Conservation (phyloP, 805 yeast species). For the Nakazawaea siamensis region DNA sequence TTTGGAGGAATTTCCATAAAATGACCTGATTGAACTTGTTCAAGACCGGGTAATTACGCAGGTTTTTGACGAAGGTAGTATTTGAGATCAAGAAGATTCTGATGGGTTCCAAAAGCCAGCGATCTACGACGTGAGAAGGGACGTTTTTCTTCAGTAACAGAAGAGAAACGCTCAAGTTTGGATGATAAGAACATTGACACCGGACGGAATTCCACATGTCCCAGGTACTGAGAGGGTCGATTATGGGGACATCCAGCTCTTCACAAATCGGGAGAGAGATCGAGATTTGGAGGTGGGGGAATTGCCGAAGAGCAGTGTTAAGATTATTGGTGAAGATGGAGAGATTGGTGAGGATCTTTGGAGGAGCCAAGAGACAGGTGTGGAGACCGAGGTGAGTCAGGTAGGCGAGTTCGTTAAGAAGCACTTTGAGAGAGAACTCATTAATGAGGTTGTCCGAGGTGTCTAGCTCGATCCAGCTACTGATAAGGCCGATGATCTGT, state of each 20-base stretch:
- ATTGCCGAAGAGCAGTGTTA: conserved; percentile 16
- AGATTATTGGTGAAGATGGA: conserved; percentile 39
- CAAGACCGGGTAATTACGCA: conserved; percentile 57
- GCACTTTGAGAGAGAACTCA: conserved; percentile 46
- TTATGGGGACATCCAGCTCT: conserved; percentile 20
- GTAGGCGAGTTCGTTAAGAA: conserved; percentile 49
- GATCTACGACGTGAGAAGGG: conserved; percentile 38
- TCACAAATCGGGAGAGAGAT: conserved; percentile 43
- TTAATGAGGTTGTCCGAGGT: conserved; percentile 39
- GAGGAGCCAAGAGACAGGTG: conserved; percentile 55
- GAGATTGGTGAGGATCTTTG: conserved; percentile 44
- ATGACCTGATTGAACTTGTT: conserved; percentile 47
- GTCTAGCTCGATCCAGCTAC: conserved; percentile 68
- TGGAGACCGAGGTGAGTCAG: conserved; percentile 52
- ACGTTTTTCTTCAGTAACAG: conserved; percentile 60
- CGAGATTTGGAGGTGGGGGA: conserved; percentile 30
- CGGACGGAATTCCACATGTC: conserved; percentile 67
- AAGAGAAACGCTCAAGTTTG: conserved; percentile 58
- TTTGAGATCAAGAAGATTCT: conserved; percentile 47
- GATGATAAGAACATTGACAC: conserved; percentile 42
- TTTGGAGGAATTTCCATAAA: conserved; percentile 34
- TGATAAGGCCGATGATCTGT: conserved; percentile 39
- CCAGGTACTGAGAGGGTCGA: conserved; percentile 57
- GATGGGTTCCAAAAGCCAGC: conserved; percentile 69
- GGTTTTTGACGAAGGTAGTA: conserved; percentile 48